Conservation (phyloP, 2,329 filamentous ascomycete species). For the Cladophialophora bantiana region DNA sequence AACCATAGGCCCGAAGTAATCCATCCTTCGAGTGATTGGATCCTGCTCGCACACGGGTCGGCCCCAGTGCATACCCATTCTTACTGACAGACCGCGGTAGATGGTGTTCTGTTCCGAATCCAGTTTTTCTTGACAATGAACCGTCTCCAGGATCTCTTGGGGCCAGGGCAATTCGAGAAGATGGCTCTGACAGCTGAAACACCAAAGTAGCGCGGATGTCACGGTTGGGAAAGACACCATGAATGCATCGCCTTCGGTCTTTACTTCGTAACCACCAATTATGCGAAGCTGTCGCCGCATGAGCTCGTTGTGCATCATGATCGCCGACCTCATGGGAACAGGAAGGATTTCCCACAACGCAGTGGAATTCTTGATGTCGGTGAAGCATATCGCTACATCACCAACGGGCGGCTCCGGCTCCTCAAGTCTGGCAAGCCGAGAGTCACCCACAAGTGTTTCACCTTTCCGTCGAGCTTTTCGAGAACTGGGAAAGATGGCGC, state of each 20-base stretch:
- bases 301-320: slow-evolving; percentile 96
- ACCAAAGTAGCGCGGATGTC: slow-evolving; percentile 93
- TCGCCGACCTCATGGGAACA: slow-evolving; percentile 93
- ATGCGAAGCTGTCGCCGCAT: slow-evolving; percentile 92
- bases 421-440: slow-evolving; percentile 83
- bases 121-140: slow-evolving; percentile 79
- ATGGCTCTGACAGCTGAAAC: slow-evolving; percentile 88
- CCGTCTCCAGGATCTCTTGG: slow-evolving; percentile 84
- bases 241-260: slow-evolving; percentile 99
- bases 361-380: slow-evolving; percentile 98
- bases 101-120: slow-evolving; percentile 89
- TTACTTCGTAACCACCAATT: slow-evolving; percentile 97
- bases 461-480: slow-evolving; percentile 68
- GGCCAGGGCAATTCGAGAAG: slow-evolving; percentile 93
- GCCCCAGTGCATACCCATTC: slow-evolving; percentile 98
- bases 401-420: slow-evolving; percentile 92
- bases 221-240: slow-evolving; percentile 99
- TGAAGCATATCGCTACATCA: slow-evolving; percentile 93
- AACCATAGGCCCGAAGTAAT: slow-evolving; percentile 99
- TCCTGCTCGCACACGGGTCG: slow-evolving; percentile 93
- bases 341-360: slow-evolving; percentile 95
- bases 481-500: slow-evolving; percentile 66
- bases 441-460: slow-evolving; percentile 68
- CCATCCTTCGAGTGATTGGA: slow-evolving; percentile 96
- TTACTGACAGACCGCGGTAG: slow-evolving; percentile 90